Percentiles rank a stretch among this genome's conserved stretches.
Conservation (phyloP, 768 basidiomycete genomes). For the Sporobolomyces phaffii region DNA sequence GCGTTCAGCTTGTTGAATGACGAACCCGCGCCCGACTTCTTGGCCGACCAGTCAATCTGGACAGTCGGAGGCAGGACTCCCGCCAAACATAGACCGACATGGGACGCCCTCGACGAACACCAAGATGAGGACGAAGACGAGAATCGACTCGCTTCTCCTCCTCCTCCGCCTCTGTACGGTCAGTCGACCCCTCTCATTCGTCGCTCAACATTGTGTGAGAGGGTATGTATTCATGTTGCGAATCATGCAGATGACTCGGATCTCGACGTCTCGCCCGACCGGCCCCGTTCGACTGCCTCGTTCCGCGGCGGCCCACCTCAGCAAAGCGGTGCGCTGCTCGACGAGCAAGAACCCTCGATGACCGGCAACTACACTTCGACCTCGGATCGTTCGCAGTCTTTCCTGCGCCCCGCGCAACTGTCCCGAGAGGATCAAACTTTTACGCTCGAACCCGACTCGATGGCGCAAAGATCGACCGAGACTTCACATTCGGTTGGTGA, state of each 20-base stretch:
- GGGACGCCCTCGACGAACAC: not conserved
- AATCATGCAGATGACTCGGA: slow-evolving; percentile 5
- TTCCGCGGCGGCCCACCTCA: not conserved
- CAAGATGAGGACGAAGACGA: not conserved
- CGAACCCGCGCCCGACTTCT: not conserved
- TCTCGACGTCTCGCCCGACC: not conserved
- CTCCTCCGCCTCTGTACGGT: slow-evolving; percentile 6
- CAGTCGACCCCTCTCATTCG: not conserved
- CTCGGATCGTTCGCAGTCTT: slow-evolving; percentile 3
- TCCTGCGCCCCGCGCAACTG: no score
- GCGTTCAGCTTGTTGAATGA: slow-evolving; percentile 3
- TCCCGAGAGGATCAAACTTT: not conserved
- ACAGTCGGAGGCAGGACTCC: slow-evolving; percentile 17
- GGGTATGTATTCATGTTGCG: no score
- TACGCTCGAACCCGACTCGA: not conserved
- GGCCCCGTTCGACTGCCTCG: not conserved
- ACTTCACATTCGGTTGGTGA: no score
- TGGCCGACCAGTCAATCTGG: slow-evolving; percentile 19
- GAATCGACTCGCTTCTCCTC: no score
- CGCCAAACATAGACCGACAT: not conserved
- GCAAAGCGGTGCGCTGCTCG: not conserved
- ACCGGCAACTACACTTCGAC: not conserved
- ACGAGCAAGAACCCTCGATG: slow-evolving; percentile 9
- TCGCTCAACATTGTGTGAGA: no score
- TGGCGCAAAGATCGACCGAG: not conserved